phyloP scores from a whole-genome alignment of 345 rosid genomes.

The Arabidopsis arenosa region DNA sequence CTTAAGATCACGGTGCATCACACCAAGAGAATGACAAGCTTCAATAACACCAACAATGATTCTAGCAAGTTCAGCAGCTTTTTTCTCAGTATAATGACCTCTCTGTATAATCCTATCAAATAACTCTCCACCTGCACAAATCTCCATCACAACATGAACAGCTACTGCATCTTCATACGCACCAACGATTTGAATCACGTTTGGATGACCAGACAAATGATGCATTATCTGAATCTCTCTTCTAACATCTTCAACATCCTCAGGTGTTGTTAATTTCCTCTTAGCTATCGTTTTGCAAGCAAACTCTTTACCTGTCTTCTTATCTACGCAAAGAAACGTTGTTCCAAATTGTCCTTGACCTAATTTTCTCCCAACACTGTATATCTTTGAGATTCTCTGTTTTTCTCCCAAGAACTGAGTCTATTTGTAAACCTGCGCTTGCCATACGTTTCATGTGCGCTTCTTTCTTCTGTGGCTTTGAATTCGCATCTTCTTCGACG shows the following conservation, averaged over 20 bases:
- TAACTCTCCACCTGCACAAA: constrained; percentile 93
- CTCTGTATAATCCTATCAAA: constrained; percentile 91
- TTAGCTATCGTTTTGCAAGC: constrained; percentile 92
- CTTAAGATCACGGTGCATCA: constrained; percentile 96
- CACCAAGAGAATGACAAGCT: constrained; percentile 95
- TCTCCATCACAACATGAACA: constrained; percentile 90
- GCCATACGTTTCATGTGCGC: constrained; percentile 63
- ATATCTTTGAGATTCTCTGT: constrained; percentile 84
- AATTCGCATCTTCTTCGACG: constrained; percentile 34
- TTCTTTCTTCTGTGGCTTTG: constrained; percentile 54
- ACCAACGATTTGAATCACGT: constrained; percentile 78
- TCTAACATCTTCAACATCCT: constrained; percentile 91
- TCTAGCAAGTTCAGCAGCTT: constrained; percentile 88
- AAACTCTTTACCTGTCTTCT: constrained; percentile 62
- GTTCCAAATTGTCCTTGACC: constrained; percentile 99
- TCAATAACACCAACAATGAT: constrained; percentile 82
- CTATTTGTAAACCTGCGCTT: constrained; percentile 67
- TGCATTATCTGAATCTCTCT: constrained; percentile 99
- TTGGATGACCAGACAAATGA: constrained; percentile 87
- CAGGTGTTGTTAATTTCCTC: constrained; percentile 68
- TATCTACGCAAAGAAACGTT: constrained; percentile 79
- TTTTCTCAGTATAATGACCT: constrained; percentile 84
- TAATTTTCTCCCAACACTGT: constrained; percentile 80
- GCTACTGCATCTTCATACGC: constrained; percentile 95
- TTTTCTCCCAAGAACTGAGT: constrained; percentile 77